phyloP scores from a whole-genome alignment of 192 early-diverging fungal genomes.

The Podila verticillata region DNA sequence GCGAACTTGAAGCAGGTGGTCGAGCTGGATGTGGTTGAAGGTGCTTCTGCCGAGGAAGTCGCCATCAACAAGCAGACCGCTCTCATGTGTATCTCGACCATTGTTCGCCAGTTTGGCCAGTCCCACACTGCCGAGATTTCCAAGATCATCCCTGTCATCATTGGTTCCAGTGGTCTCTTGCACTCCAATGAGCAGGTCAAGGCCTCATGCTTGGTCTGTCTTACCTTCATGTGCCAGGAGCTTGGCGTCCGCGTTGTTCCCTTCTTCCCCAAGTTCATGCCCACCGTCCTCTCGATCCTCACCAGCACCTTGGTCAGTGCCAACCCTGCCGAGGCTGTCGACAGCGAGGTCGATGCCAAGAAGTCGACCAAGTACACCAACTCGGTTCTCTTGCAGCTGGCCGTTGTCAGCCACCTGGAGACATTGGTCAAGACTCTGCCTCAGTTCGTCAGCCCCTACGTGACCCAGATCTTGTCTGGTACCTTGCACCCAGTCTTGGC shows the following conservation, averaged over 20 bases:
- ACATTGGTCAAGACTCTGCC: conserved; percentile 71
- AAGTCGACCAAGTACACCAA: conserved; percentile 49
- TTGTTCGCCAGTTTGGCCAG: conserved; percentile 72
- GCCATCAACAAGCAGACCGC: conserved; percentile 78
- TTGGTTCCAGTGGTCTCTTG: conserved; percentile 56
- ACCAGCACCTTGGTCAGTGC: conserved; percentile 53
- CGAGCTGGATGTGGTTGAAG: conserved; percentile 49
- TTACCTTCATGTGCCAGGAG: conserved; percentile 69
- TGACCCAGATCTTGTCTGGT: conserved; percentile 65
- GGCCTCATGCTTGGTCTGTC: conserved; percentile 65
- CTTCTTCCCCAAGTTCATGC: conserved; percentile 86
- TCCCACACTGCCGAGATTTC: conserved; percentile 70
- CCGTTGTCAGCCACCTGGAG: conserved; percentile 64
- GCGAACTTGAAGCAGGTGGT: conserved; percentile 56
- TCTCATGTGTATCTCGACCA: conserved; percentile 79
- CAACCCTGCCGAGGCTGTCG: conserved; percentile 52
- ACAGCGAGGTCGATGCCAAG: conserved; percentile 54
- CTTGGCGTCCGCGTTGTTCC: conserved; percentile 84
- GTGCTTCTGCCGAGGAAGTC: conserved; percentile 53
- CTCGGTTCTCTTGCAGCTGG: conserved; percentile 59
- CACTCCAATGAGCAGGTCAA: conserved; percentile 56
- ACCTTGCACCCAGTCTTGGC: conserved; percentile 63
- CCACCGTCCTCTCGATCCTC: conserved; percentile 71
- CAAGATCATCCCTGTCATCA: conserved; percentile 60
- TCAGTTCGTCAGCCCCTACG: conserved; percentile 80